phyloP scores from a whole-genome alignment of 305 asterid genomes.

The Ilex paraguariensis region DNA sequence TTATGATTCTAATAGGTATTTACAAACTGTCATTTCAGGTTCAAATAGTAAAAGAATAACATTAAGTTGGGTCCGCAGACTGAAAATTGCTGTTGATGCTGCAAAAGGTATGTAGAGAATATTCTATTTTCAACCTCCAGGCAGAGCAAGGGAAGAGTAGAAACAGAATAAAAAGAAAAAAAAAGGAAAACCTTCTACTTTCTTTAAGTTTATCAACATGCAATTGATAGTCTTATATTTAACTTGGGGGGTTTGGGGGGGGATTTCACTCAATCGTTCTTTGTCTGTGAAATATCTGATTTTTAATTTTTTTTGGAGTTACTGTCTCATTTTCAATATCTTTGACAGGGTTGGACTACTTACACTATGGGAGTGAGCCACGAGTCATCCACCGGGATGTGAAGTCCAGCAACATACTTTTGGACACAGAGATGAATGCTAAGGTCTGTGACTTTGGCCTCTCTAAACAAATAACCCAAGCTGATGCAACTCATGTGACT shows the following conservation, averaged over 20 bases:
- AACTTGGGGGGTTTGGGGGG: too few species aligned
- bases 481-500: constrained; percentile 83
- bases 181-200: neutral
- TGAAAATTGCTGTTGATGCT: constrained; percentile 90
- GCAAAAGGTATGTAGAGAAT: constrained; percentile 61
- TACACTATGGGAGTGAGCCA: constrained; percentile 79
- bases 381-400: constrained; percentile 87
- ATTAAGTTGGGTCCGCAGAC: constrained; percentile 85
- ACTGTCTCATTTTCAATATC: neutral
- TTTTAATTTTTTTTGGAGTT: too few species aligned
- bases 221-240: too few species aligned
- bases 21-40: constrained; percentile 35
- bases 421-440: constrained; percentile 84
- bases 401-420: constrained; percentile 85
- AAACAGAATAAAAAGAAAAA: neutral
- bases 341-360: constrained; percentile 53
- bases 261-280: too few species aligned
- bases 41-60: constrained; percentile 58
- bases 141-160: too few species aligned
- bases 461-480: constrained; percentile 71
- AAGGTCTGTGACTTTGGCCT: constrained; percentile 93
- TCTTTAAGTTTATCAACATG: too few species aligned
- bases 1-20: neutral
- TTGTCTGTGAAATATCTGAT: neutral
- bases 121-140: constrained; percentile 4